Evolutionary conservation across 495 filamentous ascomycete genomes (phyloP).

Genomic region (Penicillium verhagenii): DNA sequence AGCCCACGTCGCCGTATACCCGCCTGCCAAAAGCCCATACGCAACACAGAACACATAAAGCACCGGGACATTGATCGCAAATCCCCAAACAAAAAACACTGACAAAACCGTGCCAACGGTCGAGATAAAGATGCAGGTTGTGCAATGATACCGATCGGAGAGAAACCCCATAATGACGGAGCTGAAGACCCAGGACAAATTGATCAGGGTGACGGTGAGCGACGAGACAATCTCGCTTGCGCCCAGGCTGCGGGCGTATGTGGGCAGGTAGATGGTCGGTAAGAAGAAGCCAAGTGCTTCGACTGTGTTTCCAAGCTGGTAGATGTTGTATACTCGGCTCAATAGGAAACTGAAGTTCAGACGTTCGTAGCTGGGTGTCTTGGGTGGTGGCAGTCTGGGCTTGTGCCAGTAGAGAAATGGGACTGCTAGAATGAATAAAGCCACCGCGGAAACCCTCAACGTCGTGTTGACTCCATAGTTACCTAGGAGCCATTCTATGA

Average conservation of each 20-base stretch:
- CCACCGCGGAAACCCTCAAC: constrained; percentile 43
- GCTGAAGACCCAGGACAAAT: constrained; percentile 51
- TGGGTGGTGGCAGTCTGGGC: constrained; percentile 43
- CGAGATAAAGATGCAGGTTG: constrained; percentile 53
- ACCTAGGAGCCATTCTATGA: constrained; percentile 48
- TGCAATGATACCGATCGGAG: constrained; percentile 54
- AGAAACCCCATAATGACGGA: constrained; percentile 55
- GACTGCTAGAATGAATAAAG: constrained; percentile 43
- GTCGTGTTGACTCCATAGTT: constrained; percentile 52
- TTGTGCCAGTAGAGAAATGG: constrained; percentile 56
- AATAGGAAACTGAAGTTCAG: constrained; percentile 43
- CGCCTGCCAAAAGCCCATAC: constrained; percentile 64
- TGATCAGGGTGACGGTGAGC: constrained; percentile 49
- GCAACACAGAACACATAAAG: constrained; percentile 52
- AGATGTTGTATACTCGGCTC: constrained; percentile 45
- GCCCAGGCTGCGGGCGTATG: constrained; percentile 43
- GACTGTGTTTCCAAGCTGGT: constrained; percentile 51
- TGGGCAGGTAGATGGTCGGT: constrained; percentile 28
- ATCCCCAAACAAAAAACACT: constrained; percentile 64
- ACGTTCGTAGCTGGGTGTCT: constrained; percentile 17
- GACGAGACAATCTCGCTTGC: constrained; percentile 35
- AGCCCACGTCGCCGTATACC: constrained; percentile 53
- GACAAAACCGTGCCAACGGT: constrained; percentile 53
- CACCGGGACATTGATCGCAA: constrained; percentile 23
- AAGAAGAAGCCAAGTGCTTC: constrained; percentile 52